A percentile compares a stretch with the other conserved stretches of the same genome.
These are phyloP conservation scores for Penicillium sp. DNA, from an alignment of 2,329 filamentous ascomycete genomes.

Conservation along the genomic window DNA sequence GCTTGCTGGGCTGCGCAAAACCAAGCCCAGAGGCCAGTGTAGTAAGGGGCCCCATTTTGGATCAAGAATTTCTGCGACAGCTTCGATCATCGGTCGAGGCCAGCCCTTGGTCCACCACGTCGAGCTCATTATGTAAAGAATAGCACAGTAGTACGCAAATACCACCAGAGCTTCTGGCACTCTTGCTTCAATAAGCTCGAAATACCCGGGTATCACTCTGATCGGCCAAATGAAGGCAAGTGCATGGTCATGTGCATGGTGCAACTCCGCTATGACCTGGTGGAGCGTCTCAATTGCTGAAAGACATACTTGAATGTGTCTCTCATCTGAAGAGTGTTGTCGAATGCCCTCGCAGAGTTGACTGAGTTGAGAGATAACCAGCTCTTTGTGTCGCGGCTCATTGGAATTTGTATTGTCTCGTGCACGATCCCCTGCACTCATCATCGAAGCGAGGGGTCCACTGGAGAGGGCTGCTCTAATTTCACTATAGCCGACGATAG, in stretches of 20 bases:
- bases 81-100: background rate
- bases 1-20: background rate
- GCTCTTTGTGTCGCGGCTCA: background rate
- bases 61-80: background rate
- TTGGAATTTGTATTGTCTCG: background rate
- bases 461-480: background rate
- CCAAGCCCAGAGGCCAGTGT: background rate
- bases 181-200: background rate
- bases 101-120: background rate
- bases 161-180: background rate
- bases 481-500: background rate
- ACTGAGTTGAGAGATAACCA: background rate
- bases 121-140: background rate
- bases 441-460: background rate
- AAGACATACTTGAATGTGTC: background rate
- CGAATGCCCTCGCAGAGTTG: background rate
- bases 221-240: constrained; percentile 2
- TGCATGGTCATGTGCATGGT: background rate
- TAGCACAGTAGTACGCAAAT: background rate
- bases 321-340: background rate
- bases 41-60: background rate
- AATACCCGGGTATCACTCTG: background rate
- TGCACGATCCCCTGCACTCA: background rate
- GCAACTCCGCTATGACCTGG: background rate
- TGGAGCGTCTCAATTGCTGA: background rate